phyloP scores from a whole-genome alignment of 2,329 filamentous ascomycete species.

The Colletotrichum theobromicola region DNA sequence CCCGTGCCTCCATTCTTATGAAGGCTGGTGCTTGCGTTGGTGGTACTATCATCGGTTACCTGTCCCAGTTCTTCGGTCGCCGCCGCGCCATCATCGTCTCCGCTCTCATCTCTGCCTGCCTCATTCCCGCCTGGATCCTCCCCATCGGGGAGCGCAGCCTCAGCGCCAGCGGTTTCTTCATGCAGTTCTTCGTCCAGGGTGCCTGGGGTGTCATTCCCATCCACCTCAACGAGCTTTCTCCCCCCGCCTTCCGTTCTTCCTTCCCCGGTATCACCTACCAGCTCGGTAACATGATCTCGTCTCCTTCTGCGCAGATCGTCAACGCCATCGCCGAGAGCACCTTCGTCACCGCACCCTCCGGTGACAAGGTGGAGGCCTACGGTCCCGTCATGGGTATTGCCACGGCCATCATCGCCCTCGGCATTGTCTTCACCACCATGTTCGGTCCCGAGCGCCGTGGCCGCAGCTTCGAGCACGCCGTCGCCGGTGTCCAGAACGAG shows the following conservation, averaged over 20 bases:
- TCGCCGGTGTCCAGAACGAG: conserved; percentile 38
- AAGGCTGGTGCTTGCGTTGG: conserved; percentile 79
- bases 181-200: conserved; percentile 72
- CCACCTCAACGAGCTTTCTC: conserved; percentile 76
- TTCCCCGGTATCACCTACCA: conserved; percentile 78
- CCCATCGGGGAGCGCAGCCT: conserved; percentile 64
- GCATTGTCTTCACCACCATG: conserved; percentile 71
- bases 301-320: conserved; percentile 77
- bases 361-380: conserved; percentile 69
- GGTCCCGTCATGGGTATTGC: conserved; percentile 78
- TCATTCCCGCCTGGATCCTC: conserved; percentile 76
- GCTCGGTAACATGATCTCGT: conserved; percentile 76
- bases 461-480: conserved; percentile 68
- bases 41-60: conserved; percentile 74
- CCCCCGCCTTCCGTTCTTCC: conserved; percentile 71
- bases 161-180: conserved; percentile 70
- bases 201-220: conserved; percentile 74
- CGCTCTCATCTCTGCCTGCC: conserved; percentile 60
- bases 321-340: conserved; percentile 73
- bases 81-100: conserved; percentile 70
- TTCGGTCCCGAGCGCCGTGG: conserved; percentile 79
- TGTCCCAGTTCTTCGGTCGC: conserved; percentile 77
- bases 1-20: conserved; percentile 81
- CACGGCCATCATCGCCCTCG: conserved; percentile 76
- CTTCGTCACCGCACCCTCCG: conserved; percentile 55